Base-by-base conservation (phyloP, 306 rosid species). In the Trifolium subterraneum region DNA sequence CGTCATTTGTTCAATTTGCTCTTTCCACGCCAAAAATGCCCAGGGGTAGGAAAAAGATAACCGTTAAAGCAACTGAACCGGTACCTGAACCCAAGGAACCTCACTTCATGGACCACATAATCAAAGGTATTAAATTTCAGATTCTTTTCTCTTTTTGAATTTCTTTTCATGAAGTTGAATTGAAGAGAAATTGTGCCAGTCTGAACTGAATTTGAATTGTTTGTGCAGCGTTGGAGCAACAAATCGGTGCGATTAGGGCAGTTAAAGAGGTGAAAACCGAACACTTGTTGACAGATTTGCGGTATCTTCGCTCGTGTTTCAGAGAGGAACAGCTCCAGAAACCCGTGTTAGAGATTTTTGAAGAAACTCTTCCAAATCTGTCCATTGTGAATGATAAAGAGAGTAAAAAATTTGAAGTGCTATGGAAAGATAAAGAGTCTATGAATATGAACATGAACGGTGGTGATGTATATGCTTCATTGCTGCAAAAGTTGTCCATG, bases 211-310 rank as follows among this genome's bases (percentile, higher is more conserved):
- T 48, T 38, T 45, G 41, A 6, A 70, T 20, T 29, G 9, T 69
- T 11, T 41, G 48, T 52, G 78, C 10, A 35, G 44, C 83, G 78
- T 90, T 89, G 82, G 94, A 87, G 70, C 87, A 87, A 22, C 93
- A 90, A 58, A 78, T 75, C 51, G 75, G 78, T 52, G 93, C 96
- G 29, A 87, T 89, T 73, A 90, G 88, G 80, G 96, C 91, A 67
- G 88, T 90, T 74, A 87, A 94, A 11, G 94, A 93, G 25, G 88
- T 91, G 55, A 92, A 93, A 73, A 76, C 86, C 14, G 86, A 88
- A 65, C 90, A 80, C 70, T 74, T 91, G 75, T 20, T 88, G 72
- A 91, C 90, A 5, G 91, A 88, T 29, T 48, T 94, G 79, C 90
- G 79, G 60, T 79, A 88, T 79, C 82, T 93, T 65, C 88, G 90